Conservation (phyloP, 345 rosid species). For the Populus nigra region DNA sequence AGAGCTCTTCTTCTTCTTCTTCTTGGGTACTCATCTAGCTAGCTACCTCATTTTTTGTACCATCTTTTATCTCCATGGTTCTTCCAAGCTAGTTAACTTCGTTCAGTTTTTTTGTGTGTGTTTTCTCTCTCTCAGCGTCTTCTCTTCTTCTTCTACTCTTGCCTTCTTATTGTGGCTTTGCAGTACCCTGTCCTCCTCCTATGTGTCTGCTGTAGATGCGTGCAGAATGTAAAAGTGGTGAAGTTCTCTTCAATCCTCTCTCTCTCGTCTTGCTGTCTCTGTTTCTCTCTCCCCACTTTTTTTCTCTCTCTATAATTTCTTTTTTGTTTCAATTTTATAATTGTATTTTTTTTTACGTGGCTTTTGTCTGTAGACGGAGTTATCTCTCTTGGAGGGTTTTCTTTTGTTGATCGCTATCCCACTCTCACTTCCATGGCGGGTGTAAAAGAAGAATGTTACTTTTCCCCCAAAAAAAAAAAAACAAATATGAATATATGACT, state of each 20-base stretch:
- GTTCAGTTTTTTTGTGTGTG: neutral
- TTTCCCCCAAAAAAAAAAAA: too few relatives aligned
- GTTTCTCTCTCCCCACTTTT: neutral
- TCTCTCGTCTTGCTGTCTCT: conserved; percentile 1
- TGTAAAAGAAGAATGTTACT: neutral
- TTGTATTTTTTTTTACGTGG: conserved; percentile 15
- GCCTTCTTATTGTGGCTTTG: conserved; percentile 12
- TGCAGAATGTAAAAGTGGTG: conserved; percentile 62
- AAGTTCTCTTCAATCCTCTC: conserved; percentile 25
- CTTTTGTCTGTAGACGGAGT: conserved; percentile 13
- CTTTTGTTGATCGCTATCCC: neutral
- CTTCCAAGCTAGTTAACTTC: conserved; percentile 6
- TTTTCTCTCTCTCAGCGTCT: neutral
- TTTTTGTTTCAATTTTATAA: neutral
- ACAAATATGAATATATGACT: too few relatives aligned
- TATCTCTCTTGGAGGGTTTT: conserved; percentile 11
- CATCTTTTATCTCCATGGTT: conserved; percentile 22
- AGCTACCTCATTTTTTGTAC: conserved; percentile 14
- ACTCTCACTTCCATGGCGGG: neutral
- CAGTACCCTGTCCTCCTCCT: conserved; percentile 31
- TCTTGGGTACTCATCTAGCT: neutral
- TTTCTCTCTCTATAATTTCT: neutral
- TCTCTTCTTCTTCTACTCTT: neutral
- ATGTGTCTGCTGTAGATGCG: conserved; percentile 55
- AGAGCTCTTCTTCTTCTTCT: neutral